Base-by-base conservation (phyloP, 192 early-diverging fungal genomes). In the Rhizophagus prolifer region DNA sequence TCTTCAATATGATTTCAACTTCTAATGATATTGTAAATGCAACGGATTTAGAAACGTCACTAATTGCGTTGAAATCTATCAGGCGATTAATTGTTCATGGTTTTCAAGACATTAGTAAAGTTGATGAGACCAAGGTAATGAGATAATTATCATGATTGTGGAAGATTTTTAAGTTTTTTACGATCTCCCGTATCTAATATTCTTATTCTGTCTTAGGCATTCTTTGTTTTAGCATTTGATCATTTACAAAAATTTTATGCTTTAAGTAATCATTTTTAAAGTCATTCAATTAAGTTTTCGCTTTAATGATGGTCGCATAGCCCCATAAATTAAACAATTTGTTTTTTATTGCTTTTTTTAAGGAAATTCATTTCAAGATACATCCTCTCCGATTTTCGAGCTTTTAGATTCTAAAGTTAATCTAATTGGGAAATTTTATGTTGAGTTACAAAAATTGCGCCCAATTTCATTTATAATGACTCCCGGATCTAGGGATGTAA, bases 81-180 rank as follows among this genome's bases (percentile, higher is more conserved):
- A 87, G 94, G 12, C 86, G 94, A 28, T 83, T 96, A n/a, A 85
- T 92, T 41, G 88, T 94, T 16, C 90, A 92, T 79, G 95, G 95
- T 10, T 89, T 88, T 50, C 82, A 81, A 10, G 87, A 93, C 60
- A 82, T 88, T 61, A 81, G 88, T 26, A 82, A 89, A 23, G 81
- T 79, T 31, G 82, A 85, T n/a, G 90, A 88, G 66, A 86, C 86
- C 30, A 85, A 87, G 74, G 85, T 84, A 78, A 36, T 47, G 19
- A 66, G 41, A 41, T 26, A 23, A 26, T 50, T 10, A 44, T 25
- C 1, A 63, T 60, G 59, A 47, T 58, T 70, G 66, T 81, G 16
- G 31, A 34, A 65, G 4, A 31, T 34, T 65, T 31, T 16, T 5
- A 60, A n/a, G n/a, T n/a, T 21, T 23, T 9, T 19, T 58, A 38